Evolutionary conservation across 2,329 filamentous ascomycete genomes (phyloP), one percentile per base, ranked within the genome.

Genomic region (Fusarium sp.): DNA sequence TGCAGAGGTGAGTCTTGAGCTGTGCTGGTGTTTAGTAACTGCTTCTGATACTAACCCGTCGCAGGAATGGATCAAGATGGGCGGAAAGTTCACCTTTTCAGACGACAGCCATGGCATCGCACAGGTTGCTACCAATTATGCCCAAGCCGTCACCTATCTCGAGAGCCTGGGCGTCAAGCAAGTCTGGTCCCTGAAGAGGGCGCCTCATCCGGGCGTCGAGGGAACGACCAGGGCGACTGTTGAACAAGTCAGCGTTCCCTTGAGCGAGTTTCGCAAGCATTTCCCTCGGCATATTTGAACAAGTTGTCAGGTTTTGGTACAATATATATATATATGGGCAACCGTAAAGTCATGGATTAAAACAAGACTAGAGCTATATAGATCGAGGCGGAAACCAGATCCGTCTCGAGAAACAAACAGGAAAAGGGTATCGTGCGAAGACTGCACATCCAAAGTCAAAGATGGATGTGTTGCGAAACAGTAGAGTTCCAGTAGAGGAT

Each of bases 21-120:
- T 25, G 23, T 25, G 36, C 9, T 14, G 9, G 42, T 48, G 42
- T 25, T 25, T 7, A 32, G 13, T 27, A 15, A n/a, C 3, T 6
- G 4, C 19, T 14, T n/a, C 14, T 35, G 5, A 49, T 55, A 19
- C 44, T 57, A 6, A 58, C 55, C 38, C 10, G 8, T 32, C 7
- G 49, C 60, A 91, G 89, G 85, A 86, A 72, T 96, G 92, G 79
- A 71, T 93, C 49, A 77, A 76, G 8, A 82, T 91, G 69, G 88
- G 88, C 21, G 93, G 95, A 21, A 85, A 84, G 57, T 96, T 98
- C 76, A 96, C 92, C 49, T 83, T 99, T 68, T 97, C 92, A 7
- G 95, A 99, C 74, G 95, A 99, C 76, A 97, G 93, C 74, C 95
- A 99, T 78, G 91, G 91, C 35, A 84, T 92, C 55, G 89, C 85